Percentiles rank a stretch among this genome's conserved stretches.
Evolutionary conservation across 805 yeast species (phyloP).

Genomic region (Candida xyloterini): DNA sequence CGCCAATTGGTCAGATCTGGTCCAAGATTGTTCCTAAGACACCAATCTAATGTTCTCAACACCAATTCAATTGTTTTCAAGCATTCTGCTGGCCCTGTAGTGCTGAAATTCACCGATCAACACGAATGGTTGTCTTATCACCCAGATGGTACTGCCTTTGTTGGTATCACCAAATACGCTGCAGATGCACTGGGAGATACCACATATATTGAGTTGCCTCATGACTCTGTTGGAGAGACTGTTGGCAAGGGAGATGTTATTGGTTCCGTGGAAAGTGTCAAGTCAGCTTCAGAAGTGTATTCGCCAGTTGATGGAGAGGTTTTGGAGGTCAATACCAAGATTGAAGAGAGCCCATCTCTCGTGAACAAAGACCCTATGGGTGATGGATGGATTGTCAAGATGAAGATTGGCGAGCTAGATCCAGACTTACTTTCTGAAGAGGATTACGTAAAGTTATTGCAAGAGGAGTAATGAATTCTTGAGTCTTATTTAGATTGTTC

Average conservation of each 20-base stretch:
- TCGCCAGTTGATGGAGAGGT: conserved; percentile 81
- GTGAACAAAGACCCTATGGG: conserved; percentile 91
- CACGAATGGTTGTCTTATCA: conserved; percentile 95
- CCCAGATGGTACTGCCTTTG: conserved; percentile 74
- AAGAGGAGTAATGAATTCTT: conserved; percentile 42
- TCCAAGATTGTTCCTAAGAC: conserved; percentile 10
- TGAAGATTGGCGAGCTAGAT: conserved; percentile 49
- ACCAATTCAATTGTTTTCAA: conserved; percentile 29
- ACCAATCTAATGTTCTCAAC: conserved; percentile 29
- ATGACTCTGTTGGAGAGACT: conserved; percentile 31
- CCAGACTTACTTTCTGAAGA: conserved; percentile 48
- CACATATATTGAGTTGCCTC: conserved; percentile 87
- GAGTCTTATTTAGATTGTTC: conserved; percentile 7
- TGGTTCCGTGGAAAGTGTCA: conserved; percentile 93
- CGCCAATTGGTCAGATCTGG: conserved; percentile 9
- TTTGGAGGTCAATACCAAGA: conserved; percentile 61
- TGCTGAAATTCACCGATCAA: conserved; percentile 72
- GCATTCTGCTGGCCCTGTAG: conserved; percentile 41
- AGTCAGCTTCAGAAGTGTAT: conserved; percentile 90
- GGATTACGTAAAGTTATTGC: conserved; percentile 56
- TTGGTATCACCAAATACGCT: conserved; percentile 93
- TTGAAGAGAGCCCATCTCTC: conserved; percentile 70
- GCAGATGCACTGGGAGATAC: conserved; percentile 97
- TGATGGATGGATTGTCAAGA: conserved; percentile 86
- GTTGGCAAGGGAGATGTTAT: conserved; percentile 73